Conservation (phyloP, 768 basidiomycete species). For the Lyophyllum semitale region DNA sequence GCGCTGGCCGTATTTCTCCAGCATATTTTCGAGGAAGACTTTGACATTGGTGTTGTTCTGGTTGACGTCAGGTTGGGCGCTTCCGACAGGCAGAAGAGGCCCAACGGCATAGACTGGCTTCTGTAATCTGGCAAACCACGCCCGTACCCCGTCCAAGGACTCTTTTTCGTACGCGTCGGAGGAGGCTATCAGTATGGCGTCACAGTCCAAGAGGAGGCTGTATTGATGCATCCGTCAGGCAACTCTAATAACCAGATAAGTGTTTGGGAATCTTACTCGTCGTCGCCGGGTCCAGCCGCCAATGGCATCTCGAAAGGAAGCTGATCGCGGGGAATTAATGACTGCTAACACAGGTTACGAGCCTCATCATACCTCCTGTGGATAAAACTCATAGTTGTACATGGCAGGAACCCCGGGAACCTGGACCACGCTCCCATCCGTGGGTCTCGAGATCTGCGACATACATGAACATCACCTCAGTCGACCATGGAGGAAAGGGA, state of each 20-base stretch:
- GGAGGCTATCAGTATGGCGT: conserved; percentile 18
- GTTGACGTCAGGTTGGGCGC: not conserved
- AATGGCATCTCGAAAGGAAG: conserved; percentile 2
- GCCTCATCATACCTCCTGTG: conserved; percentile 10
- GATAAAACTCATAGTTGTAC: conserved; percentile 22
- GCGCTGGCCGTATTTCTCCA: conserved; percentile 12
- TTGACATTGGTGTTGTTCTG: conserved; percentile 2
- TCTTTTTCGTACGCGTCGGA: conserved; percentile 16
- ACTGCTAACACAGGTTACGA: not conserved
- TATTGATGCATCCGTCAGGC: not conserved
- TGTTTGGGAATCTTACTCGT: not conserved
- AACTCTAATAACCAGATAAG: not conserved
- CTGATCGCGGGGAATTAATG: not conserved
- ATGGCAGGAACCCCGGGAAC: conserved; percentile 23
- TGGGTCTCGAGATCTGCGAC: conserved; percentile 16
- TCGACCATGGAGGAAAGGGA: not conserved
- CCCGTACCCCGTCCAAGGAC: conserved; percentile 10
- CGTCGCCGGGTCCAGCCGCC: too few relatives aligned
- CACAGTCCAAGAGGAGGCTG: conserved; percentile 7
- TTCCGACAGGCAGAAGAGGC: conserved; percentile 15
- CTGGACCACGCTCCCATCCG: conserved; percentile 17
- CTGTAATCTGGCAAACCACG: conserved; percentile 11
- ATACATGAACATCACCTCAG: not conserved
- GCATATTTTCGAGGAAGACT: conserved; percentile 12
- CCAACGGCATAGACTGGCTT: conserved; percentile 20